These are phyloP conservation scores for Magnaporthiopsis incrustans DNA, from an alignment of 2,329 filamentous ascomycete genomes.

Conservation along the genomic window DNA sequence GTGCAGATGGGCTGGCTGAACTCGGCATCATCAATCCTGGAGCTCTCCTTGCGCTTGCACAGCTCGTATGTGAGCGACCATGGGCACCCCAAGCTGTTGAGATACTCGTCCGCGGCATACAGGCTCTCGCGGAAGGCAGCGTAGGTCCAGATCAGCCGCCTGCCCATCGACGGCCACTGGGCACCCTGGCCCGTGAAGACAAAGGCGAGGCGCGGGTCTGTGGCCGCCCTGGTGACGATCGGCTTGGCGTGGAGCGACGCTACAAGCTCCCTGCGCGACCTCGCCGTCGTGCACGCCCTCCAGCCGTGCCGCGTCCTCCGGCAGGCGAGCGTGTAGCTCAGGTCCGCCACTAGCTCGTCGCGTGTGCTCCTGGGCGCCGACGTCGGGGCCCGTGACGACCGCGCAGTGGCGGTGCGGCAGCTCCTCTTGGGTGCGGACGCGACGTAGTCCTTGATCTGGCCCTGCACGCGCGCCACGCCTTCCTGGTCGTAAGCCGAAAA, in stretches of 20 bases:
- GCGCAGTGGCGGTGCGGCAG: not conserved
- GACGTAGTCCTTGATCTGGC: not conserved
- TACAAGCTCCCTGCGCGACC: not conserved
- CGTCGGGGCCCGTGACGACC: not conserved
- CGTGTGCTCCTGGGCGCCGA: not conserved
- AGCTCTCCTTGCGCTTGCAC: conserved; percentile 2
- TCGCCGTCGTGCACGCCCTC: conserved; percentile 5
- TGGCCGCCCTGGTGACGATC: not conserved
- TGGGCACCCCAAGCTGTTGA: conserved; percentile 10
- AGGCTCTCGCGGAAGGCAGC: conserved; percentile 4
- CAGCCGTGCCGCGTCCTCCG: conserved; percentile 6
- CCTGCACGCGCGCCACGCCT: conserved; percentile 3
- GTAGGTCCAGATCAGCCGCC: conserved; percentile 18
- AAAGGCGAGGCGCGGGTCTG: conserved; percentile 11
- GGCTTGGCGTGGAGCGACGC: conserved; percentile 1
- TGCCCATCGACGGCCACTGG: conserved; percentile 23
- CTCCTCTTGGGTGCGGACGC: not conserved
- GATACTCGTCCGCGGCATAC: conserved; percentile 2
- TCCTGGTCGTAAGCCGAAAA: conserved; percentile 13
- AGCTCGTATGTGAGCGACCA: conserved; percentile 10
- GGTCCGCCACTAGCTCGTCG: not conserved
- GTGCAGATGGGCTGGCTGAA: conserved; percentile 26
- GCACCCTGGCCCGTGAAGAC: conserved; percentile 25
- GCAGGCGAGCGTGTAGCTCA: conserved; percentile 8
- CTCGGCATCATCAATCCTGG: conserved; percentile 14